These are phyloP conservation scores for Pleurotus salmoneostramineus DNA, from an alignment of 768 basidiomycete species.

Conservation along the genomic window DNA sequence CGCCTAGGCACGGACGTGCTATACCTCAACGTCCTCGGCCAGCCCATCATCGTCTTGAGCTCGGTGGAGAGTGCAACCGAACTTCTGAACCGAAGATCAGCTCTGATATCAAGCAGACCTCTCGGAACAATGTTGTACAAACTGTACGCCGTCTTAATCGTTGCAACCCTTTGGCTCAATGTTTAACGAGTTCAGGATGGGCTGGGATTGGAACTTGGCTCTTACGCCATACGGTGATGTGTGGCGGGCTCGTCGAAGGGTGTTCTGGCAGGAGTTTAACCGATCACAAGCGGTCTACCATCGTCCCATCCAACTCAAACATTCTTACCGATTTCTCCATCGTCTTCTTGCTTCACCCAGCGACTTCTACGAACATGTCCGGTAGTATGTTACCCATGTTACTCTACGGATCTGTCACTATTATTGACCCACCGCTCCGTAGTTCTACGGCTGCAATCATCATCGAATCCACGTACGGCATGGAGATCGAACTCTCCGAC, in stretches of 20 bases:
- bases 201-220: neutral
- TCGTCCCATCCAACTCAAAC: conserved; percentile 23
- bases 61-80: neutral
- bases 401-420: conserved; percentile 3
- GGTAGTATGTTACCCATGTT: conserved; percentile 26
- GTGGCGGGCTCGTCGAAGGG: conserved; percentile 36
- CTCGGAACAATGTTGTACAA: neutral
- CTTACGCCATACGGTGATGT: conserved; percentile 26
- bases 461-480: conserved; percentile 34
- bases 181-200: neutral
- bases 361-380: conserved; percentile 27
- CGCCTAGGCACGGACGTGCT: neutral
- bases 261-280: conserved; percentile 39
- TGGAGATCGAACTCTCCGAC: conserved; percentile 22
- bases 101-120: neutral
- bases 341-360: conserved; percentile 29
- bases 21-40: neutral
- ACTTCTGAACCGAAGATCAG: neutral
- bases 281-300: conserved; percentile 23
- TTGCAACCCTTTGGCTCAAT: neutral
- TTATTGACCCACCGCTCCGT: neutral
- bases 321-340: conserved; percentile 26
- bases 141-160: neutral
- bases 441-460: conserved; percentile 27
- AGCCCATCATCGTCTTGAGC: neutral